phyloP scores from a whole-genome alignment of 1,139 yeast species.

The Candida pseudocylindracea region DNA sequence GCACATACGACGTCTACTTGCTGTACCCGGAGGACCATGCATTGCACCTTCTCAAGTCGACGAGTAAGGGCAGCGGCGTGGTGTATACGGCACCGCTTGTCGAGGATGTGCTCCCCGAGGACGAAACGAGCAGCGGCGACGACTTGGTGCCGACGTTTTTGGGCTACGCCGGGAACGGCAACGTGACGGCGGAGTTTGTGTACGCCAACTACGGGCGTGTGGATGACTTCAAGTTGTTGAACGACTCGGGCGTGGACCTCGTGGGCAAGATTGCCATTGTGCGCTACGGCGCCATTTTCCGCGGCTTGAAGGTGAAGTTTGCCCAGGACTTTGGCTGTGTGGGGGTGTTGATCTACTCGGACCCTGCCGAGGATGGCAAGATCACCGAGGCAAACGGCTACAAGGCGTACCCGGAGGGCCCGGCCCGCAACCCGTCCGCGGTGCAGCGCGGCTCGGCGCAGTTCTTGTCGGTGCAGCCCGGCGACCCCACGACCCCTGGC shows the following conservation, averaged over 20 bases:
- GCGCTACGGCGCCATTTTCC: slow-evolving; percentile 34
- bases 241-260: slow-evolving; percentile 19
- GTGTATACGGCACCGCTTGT: slow-evolving; percentile 3
- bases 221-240: slow-evolving; percentile 26
- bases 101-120: slow-evolving; percentile 4
- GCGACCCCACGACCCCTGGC: slow-evolving; percentile 84
- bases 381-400: slow-evolving; percentile 26
- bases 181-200: slow-evolving; percentile 32
- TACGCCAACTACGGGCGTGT: slow-evolving; percentile 41
- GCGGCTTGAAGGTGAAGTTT: slow-evolving; percentile 47
- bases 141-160: slow-evolving; percentile 30
- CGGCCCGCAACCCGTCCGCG: slow-evolving; percentile 40
- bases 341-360: slow-evolving; percentile 39
- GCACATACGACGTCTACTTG: slow-evolving; percentile 2
- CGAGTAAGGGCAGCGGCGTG: slow-evolving; percentile 1
- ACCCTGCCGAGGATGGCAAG: slow-evolving; percentile 42
- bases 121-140: slow-evolving; percentile 2
- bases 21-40: slow-evolving; percentile 2
- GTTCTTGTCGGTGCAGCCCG: slow-evolving; percentile 40
- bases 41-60: slow-evolving; percentile 1
- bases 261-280: slow-evolving; percentile 32
- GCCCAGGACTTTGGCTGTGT: slow-evolving; percentile 42
- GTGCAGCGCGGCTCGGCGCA: slow-evolving; percentile 19
- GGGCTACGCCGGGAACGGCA: slow-evolving; percentile 50
- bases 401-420: slow-evolving; percentile 40